Evolutionary conservation across 1,284 basidiomycete species (phyloP), one percentile per base, ranked within the genome.

Genomic region (Pyrrhoderma noxium): DNA sequence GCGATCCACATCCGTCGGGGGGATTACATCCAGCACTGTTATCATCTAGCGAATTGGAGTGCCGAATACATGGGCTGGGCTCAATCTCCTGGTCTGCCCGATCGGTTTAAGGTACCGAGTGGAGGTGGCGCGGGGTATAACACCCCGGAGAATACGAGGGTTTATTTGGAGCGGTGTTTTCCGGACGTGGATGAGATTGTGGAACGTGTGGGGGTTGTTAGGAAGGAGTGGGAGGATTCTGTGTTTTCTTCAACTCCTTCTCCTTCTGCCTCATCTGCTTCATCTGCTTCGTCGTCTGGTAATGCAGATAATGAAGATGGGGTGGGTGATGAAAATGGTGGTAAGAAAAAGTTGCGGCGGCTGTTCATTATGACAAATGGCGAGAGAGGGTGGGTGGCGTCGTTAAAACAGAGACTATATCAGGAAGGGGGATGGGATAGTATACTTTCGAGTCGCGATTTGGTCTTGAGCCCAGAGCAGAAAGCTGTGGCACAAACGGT

Each of bases 161-260:
- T 64, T 1, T 75, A 76, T 56, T 45, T 62, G 14, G 49, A 55
- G 16, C 69, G 65, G 16, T 78, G 75, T 57, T 70, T 67, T 51
- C 76, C 75, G 0, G 60, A 62, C 2, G 65, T 72, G 50, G 62
- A 64, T 45, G 62, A 68, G 57, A 71, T 77, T 35, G 66, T 72
- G 14, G 56, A 60, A n/a, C 66, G 63, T 47, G 65, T 75, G 3
- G 56, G 52, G 42, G 59, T 66, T 60, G 52, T 65, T 14, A 47
- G 62, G 42, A 36, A 55, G 21, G 58, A 56, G 22, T 54, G 60
- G 9, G 61, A 56, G 2, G 60, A 58, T 13, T 49, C 50, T 11
- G 58, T 48, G 8, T 37, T 16, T 37, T 37, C 35, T 9, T n/a
- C n/a, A n/a, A n/a, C n/a, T n/a, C n/a, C n/a, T n/a, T n/a, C n/a